These are phyloP conservation scores for Clonostachys chloroleuca DNA, from an alignment of 2,329 filamentous ascomycete genomes.

Conservation along the genomic window DNA sequence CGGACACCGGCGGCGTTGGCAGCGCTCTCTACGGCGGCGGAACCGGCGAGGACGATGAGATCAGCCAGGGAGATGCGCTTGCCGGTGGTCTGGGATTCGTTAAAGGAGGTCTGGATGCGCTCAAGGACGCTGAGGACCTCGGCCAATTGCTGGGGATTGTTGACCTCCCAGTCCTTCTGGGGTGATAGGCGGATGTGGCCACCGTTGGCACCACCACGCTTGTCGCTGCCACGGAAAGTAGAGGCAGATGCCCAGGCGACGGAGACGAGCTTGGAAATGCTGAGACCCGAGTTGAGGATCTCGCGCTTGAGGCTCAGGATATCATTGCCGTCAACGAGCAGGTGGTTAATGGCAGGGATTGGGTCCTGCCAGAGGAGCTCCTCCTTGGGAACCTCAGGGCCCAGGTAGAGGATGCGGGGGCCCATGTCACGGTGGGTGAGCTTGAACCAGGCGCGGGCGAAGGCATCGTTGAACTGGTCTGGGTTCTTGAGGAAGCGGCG, in stretches of 20 bases:
- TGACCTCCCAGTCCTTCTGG: conserved; percentile 68
- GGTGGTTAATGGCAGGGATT: conserved; percentile 54
- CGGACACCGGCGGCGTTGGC: conserved; percentile 40
- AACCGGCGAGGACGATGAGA: conserved; percentile 71
- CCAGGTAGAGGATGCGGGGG: conserved; percentile 65
- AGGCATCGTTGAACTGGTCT: conserved; percentile 64
- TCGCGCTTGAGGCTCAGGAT: conserved; percentile 63
- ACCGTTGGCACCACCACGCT: conserved; percentile 79
- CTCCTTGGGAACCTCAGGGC: conserved; percentile 70
- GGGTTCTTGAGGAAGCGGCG: conserved; percentile 66
- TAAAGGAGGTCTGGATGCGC: conserved; percentile 62
- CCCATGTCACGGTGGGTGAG: conserved; percentile 77
- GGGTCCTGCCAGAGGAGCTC: conserved; percentile 72
- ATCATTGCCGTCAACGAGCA: conserved; percentile 58
- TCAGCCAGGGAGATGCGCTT: conserved; percentile 79
- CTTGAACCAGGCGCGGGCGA: conserved; percentile 78
- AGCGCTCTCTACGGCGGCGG: conserved; percentile 69
- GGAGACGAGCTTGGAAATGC: conserved; percentile 56
- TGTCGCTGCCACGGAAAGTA: conserved; percentile 71
- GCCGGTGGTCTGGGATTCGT: conserved; percentile 47
- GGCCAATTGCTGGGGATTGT: conserved; percentile 64
- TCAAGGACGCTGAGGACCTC: conserved; percentile 60
- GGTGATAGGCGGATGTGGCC: conserved; percentile 71
- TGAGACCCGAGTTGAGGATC: conserved; percentile 59
- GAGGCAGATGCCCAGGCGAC: conserved; percentile 68